Percentiles rank a stretch among this genome's conserved stretches.
Evolutionary conservation across 2,329 filamentous ascomycete genomes (phyloP).

Genomic region (Botrytis sinoallii): DNA sequence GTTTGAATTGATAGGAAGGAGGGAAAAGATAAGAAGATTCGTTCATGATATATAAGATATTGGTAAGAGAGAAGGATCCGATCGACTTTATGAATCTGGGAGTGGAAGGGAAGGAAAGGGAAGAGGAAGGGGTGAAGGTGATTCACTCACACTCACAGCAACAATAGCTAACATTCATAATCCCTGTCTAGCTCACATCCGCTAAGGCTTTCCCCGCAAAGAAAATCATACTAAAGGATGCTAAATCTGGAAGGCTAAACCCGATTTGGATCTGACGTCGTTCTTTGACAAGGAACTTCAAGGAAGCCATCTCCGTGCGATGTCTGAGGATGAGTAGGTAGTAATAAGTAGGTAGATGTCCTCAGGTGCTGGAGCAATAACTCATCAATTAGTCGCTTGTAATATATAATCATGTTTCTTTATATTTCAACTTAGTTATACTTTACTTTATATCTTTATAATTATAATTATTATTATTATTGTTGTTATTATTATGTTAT

Average conservation of each 20-base stretch:
- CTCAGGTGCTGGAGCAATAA: too few species aligned
- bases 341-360: too few species aligned
- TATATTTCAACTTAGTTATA: neutral
- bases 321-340: neutral
- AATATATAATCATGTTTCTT: neutral
- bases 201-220: conserved; percentile 12
- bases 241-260: neutral
- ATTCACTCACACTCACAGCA: neutral
- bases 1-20: neutral
- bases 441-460: neutral
- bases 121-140: neutral
- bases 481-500: neutral
- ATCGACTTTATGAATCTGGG: neutral
- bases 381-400: neutral
- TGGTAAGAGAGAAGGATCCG: neutral
- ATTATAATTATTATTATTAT: neutral
- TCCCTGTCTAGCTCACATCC: neutral
- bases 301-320: neutral
- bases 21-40: neutral
- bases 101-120: neutral
- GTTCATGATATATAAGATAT: neutral
- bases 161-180: neutral
- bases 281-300: neutral
- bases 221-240: neutral
- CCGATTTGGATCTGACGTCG: neutral